Evolutionary conservation across 2,329 filamentous ascomycete species (phyloP).

Genomic region (Aspergillus uvarum): DNA sequence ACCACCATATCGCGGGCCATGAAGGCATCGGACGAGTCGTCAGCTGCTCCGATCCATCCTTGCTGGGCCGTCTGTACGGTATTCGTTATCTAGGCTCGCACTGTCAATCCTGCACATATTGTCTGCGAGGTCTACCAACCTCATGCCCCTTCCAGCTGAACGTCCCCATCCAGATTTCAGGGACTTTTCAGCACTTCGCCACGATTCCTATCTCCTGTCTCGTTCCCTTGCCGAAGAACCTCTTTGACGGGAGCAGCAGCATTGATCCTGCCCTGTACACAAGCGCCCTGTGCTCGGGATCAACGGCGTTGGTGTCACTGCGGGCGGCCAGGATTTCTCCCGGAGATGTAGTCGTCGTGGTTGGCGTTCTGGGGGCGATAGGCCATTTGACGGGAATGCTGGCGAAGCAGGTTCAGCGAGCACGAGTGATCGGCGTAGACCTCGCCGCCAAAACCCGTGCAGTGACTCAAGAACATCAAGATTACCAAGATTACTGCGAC

Average conservation of each 20-base stretch:
- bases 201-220: background rate
- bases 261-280: background rate
- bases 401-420: background rate
- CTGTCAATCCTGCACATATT: background rate
- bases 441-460: background rate
- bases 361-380: background rate
- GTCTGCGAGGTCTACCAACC: background rate
- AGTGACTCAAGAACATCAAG: background rate
- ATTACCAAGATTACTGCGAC: background rate
- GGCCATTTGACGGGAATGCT: background rate
- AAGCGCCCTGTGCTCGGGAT: conserved; percentile 1
- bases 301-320: background rate
- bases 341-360: background rate
- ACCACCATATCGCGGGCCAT: conserved; percentile 6
- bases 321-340: background rate
- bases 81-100: background rate
- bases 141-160: background rate
- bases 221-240: background rate
- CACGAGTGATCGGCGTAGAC: background rate
- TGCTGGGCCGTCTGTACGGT: background rate
- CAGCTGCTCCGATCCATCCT: background rate
- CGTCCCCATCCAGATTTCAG: background rate
- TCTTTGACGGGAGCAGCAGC: background rate
- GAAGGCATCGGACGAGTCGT: conserved; percentile 3
- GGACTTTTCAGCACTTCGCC: background rate